These are phyloP conservation scores for Datura wrightii DNA, from an alignment of 257 asterid genomes.

Conservation along the genomic window DNA sequence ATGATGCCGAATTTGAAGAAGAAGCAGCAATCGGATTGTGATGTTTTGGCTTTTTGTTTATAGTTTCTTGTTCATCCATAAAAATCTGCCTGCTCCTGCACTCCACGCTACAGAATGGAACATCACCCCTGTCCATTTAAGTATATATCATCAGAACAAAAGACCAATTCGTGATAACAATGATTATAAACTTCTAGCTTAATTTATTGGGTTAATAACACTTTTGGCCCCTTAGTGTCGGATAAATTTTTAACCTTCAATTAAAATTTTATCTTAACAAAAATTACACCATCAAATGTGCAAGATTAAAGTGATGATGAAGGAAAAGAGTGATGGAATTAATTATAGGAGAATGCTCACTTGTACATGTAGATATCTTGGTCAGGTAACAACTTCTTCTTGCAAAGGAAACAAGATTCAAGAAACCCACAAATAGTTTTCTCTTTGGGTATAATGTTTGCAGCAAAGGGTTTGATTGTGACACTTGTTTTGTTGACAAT, in stretches of 20 bases:
- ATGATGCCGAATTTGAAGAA: neutral
- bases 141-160: neutral
- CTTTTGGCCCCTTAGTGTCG: neutral
- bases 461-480: constrained; percentile 52
- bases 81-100: constrained; percentile 83
- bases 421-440: constrained; percentile 52
- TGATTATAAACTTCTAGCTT: neutral
- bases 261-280: too few species aligned
- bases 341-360: constrained; percentile 45
- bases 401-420: constrained; percentile 74
- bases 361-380: constrained; percentile 93
- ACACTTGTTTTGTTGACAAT: constrained; percentile 68
- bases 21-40: constrained; percentile 30
- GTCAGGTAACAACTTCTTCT: constrained; percentile 63
- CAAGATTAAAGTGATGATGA: neutral
- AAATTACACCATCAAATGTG: too few species aligned
- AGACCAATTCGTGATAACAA: neutral
- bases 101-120: constrained; percentile 78
- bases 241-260: too few species aligned
- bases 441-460: constrained; percentile 21
- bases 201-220: neutral
- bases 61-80: constrained; percentile 78
- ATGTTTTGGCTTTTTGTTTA: constrained; percentile 28
- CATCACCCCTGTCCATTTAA: constrained; percentile 66
- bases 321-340: neutral